Evolutionary conservation across 2,329 filamentous ascomycete genomes (phyloP).

Genomic region (Penicillium sp.): DNA sequence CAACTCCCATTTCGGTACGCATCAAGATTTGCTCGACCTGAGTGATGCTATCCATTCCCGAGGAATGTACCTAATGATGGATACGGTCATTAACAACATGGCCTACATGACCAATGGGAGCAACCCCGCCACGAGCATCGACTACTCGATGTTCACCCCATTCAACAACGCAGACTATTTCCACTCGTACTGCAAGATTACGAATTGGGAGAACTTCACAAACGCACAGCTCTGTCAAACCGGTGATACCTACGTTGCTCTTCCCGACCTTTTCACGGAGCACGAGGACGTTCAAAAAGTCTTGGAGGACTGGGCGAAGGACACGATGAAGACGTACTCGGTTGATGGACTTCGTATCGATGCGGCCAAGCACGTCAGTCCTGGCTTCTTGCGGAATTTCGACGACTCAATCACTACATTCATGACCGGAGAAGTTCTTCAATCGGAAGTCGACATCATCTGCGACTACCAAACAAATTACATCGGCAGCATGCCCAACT

Average conservation of each 20-base stretch:
- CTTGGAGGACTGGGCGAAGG: constrained; percentile 40
- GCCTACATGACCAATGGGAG: constrained; percentile 28
- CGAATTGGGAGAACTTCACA: constrained; percentile 32
- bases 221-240: constrained; percentile 19
- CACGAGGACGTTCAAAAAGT: constrained; percentile 36
- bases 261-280: constrained; percentile 48
- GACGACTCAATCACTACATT: constrained; percentile 36
- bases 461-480: constrained; percentile 43
- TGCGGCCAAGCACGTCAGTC: constrained; percentile 46
- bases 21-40: constrained; percentile 46
- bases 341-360: constrained; percentile 51
- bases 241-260: constrained; percentile 39
- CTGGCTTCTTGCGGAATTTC: constrained; percentile 39
- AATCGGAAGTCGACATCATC: constrained; percentile 33
- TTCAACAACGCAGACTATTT: constrained; percentile 32
- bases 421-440: constrained; percentile 45
- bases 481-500: constrained; percentile 45
- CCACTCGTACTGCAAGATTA: constrained; percentile 27
- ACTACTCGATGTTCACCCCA: constrained; percentile 25
- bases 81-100: constrained; percentile 51
- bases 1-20: constrained; percentile 49
- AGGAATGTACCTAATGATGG: constrained; percentile 52
- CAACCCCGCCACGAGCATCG: constrained; percentile 21
- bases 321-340: constrained; percentile 42
- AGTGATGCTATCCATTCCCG: constrained; percentile 43